Evolutionary conservation across 2,329 filamentous ascomycete species (phyloP).

Genomic region (Chaetomium globosum): DNA sequence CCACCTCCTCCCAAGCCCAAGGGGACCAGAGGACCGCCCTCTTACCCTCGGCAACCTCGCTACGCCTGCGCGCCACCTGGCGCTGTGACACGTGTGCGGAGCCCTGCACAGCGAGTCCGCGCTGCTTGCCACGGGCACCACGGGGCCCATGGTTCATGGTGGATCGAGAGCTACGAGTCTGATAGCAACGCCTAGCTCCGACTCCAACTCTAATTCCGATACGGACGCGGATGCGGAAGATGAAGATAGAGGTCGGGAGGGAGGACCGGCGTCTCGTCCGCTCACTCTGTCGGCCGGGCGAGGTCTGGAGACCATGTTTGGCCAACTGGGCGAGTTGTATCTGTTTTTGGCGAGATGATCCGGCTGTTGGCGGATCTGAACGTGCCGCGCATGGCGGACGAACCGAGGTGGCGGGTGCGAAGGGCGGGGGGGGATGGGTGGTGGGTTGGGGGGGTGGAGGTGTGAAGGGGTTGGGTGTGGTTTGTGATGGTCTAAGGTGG

Average conservation of each 20-base stretch:
- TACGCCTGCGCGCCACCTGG: slow-evolving; percentile 36
- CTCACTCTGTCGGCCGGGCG: too few relatives aligned
- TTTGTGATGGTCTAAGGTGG: not conserved
- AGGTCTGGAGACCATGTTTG: slow-evolving; percentile 35
- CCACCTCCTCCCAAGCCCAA: not conserved
- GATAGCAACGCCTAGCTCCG: too few relatives aligned
- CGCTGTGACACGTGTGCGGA: slow-evolving; percentile 37
- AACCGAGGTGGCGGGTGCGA: slow-evolving; percentile 35
- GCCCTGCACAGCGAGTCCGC: slow-evolving; percentile 27
- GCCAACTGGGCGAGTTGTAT: slow-evolving; percentile 37
- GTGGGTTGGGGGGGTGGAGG: not conserved
- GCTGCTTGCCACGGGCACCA: slow-evolving; percentile 5
- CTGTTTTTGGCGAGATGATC: slow-evolving; percentile 38
- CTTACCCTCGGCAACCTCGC: slow-evolving; percentile 17
- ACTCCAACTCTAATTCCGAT: too few relatives aligned
- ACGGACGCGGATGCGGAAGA: too few relatives aligned
- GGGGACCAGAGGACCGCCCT: too few relatives aligned
- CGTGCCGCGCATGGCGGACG: slow-evolving; percentile 31
- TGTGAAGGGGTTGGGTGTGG: not conserved
- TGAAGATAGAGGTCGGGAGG: not conserved
- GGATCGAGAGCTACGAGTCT: not conserved
- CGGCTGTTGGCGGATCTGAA: slow-evolving; percentile 35
- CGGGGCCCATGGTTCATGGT: too few relatives aligned
- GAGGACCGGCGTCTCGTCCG: too few relatives aligned
- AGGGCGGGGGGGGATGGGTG: slow-evolving; percentile 29